Percentiles rank a stretch among this genome's conserved stretches.
Conservation (phyloP, 139 green algal species). For the Pleodorina starrii region DNA sequence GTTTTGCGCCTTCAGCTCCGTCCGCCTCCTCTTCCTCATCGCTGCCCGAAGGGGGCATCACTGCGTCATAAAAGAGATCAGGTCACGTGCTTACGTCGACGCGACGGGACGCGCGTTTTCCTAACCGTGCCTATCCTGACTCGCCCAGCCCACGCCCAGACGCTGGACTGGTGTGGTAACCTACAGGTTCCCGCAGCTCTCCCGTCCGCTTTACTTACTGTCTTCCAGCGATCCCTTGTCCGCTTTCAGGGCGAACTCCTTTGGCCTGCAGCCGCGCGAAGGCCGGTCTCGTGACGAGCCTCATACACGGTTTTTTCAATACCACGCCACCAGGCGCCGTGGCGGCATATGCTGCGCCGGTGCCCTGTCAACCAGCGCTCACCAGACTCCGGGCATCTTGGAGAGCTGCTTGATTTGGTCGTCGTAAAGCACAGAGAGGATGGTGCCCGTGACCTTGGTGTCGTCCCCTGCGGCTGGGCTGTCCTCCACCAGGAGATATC, state of each 20-base stretch:
- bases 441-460: conserved; percentile 70
- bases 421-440: conserved; percentile 75
- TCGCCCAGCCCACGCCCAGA: no score
- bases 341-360: neutral
- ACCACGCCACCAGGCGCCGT: no score
- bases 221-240: conserved; percentile 21
- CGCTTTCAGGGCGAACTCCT: neutral
- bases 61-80: neutral
- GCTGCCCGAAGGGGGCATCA: conserved; percentile 36
- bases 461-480: conserved; percentile 1
- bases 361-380: neutral
- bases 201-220: no score
- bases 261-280: neutral
- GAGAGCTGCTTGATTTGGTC: conserved; percentile 77
- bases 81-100: no score
- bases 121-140: no score
- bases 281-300: neutral
- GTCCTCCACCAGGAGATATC: conserved; percentile 75
- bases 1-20: neutral
- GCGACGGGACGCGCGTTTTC: no score
- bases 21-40: neutral
- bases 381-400: conserved; percentile 70
- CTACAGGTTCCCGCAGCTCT: no score
- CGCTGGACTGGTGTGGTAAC: no score
- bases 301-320: neutral